A percentile compares a stretch with the other conserved stretches of the same genome.
Conservation (phyloP, 1,139 yeast genomes). For the Pichia terricola region DNA sequence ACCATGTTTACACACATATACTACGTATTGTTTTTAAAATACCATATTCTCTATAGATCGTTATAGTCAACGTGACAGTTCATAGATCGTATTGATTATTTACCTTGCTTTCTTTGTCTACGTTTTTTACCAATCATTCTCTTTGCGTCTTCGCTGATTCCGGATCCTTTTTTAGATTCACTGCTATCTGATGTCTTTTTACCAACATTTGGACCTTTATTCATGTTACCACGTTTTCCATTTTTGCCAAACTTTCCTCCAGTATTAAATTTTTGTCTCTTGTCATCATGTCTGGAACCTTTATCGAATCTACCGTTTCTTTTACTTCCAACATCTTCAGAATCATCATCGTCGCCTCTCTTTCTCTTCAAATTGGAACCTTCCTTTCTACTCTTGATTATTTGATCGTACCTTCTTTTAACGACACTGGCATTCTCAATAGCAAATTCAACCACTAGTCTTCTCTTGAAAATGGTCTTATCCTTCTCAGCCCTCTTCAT, state of each 20-base stretch:
- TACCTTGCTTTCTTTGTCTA: conserved; percentile 45
- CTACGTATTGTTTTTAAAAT: too few relatives aligned
- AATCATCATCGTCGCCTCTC: conserved; percentile 11
- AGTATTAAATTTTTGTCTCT: conserved; percentile 5
- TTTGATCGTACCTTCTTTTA: conserved; percentile 75
- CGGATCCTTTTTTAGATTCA: conserved; percentile 11
- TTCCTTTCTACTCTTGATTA: conserved; percentile 24
- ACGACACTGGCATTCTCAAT: conserved; percentile 90
- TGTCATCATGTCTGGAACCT: conserved; percentile 13
- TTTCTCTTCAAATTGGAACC: conserved; percentile 31
- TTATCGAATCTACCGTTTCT: conserved; percentile 12
- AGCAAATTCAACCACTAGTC: conserved; percentile 90
- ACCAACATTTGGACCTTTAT: conserved; percentile 28
- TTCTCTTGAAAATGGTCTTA: conserved; percentile 48
- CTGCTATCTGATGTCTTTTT: conserved; percentile 26
- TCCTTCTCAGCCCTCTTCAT: conserved; percentile 43
- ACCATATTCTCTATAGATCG: too few relatives aligned
- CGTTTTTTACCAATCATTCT: conserved; percentile 61
- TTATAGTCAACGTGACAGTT: too few relatives aligned
- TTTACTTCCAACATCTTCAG: conserved; percentile 5
- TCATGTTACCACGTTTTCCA: conserved; percentile 38
- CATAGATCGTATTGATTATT: not conserved
- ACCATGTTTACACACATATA: too few relatives aligned
- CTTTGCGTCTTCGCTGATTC: conserved; percentile 37
- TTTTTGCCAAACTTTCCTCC: conserved; percentile 3